phyloP scores from a whole-genome alignment of 2,329 filamentous ascomycete genomes.

The Aspergillus fischeri region DNA sequence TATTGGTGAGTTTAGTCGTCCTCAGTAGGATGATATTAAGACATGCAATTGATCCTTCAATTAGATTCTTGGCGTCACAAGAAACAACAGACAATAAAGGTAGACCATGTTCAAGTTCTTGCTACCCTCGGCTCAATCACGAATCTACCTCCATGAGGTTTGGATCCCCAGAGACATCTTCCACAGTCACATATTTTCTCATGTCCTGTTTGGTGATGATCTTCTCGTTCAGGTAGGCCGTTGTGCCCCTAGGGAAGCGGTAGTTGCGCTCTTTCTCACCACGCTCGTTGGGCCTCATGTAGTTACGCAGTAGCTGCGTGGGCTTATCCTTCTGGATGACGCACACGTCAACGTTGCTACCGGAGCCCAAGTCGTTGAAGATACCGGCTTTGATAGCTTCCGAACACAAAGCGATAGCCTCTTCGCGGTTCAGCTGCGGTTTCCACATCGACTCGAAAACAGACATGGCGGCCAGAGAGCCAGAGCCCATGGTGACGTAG shows the following conservation, averaged over 20 bases:
- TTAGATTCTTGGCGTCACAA: constrained; percentile 6
- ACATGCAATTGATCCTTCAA: background rate
- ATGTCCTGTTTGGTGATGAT: constrained; percentile 92
- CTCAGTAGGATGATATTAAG: background rate
- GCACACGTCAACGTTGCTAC: constrained; percentile 95
- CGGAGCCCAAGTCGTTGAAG: constrained; percentile 96
- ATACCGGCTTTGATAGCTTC: constrained; percentile 95
- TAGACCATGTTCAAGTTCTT: background rate
- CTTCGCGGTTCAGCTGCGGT: constrained; percentile 67
- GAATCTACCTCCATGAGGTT: constrained; percentile 64
- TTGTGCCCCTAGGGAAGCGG: constrained; percentile 85
- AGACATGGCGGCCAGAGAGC: constrained; percentile 93
- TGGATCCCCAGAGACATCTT: constrained; percentile 71
- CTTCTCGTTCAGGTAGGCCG: constrained; percentile 92
- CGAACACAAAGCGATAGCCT: constrained; percentile 75
- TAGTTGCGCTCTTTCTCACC: constrained; percentile 91
- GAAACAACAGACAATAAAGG: constrained; percentile 2
- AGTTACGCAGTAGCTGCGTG: constrained; percentile 78
- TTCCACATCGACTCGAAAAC: constrained; percentile 98
- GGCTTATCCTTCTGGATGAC: constrained; percentile 96
- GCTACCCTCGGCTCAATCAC: constrained; percentile 16
- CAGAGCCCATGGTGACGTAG: constrained; percentile 98
- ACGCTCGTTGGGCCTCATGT: constrained; percentile 87
- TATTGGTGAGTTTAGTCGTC: background rate
- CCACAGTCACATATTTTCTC: constrained; percentile 86